phyloP scores from a whole-genome alignment of 2,329 filamentous ascomycete genomes.

The Paecilomyces dactylethromorphus region DNA sequence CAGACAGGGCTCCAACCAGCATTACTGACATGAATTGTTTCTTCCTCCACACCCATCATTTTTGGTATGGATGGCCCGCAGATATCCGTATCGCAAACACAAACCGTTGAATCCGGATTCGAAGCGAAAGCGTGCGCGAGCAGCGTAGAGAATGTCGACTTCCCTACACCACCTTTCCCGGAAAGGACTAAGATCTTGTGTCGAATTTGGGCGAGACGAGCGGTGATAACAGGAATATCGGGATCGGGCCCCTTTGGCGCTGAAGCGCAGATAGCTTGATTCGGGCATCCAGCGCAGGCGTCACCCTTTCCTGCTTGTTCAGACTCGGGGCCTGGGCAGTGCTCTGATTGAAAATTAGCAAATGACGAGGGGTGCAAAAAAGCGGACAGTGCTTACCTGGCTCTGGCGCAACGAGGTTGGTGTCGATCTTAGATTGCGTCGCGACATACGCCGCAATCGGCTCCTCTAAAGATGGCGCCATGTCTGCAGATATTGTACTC shows the following conservation, averaged over 20 bases:
- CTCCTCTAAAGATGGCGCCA: slow-evolving; percentile 78
- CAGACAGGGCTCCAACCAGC: slow-evolving; percentile 93
- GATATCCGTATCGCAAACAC: slow-evolving; percentile 97
- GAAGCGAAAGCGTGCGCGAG: slow-evolving; percentile 83
- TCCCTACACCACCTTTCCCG: slow-evolving; percentile 94
- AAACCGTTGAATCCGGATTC: slow-evolving; percentile 71
- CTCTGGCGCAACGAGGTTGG: slow-evolving; percentile 85
- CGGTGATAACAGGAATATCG: slow-evolving; percentile 81
- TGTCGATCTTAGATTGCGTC: slow-evolving; percentile 69
- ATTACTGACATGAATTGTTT: slow-evolving; percentile 86
- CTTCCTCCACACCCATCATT: slow-evolving; percentile 95
- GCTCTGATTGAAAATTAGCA: slow-evolving; percentile 48
- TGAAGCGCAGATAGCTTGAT: slow-evolving; percentile 90
- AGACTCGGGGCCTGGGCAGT: slow-evolving; percentile 75
- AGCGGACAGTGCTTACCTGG: slow-evolving; percentile 47
- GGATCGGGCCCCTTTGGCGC: slow-evolving; percentile 93
- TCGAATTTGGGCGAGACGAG: slow-evolving; percentile 70
- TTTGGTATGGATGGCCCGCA: slow-evolving; percentile 94
- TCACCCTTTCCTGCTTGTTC: slow-evolving; percentile 57
- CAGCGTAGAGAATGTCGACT: slow-evolving; percentile 86
- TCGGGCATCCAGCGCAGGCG: slow-evolving; percentile 90
- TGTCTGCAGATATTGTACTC: slow-evolving; percentile 29
- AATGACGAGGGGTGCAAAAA: slow-evolving; percentile 1
- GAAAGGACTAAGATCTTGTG: slow-evolving; percentile 92
- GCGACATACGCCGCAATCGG: slow-evolving; percentile 65